Conservation (phyloP, 140 eudicot species). For the Anethum foeniculum region DNA sequence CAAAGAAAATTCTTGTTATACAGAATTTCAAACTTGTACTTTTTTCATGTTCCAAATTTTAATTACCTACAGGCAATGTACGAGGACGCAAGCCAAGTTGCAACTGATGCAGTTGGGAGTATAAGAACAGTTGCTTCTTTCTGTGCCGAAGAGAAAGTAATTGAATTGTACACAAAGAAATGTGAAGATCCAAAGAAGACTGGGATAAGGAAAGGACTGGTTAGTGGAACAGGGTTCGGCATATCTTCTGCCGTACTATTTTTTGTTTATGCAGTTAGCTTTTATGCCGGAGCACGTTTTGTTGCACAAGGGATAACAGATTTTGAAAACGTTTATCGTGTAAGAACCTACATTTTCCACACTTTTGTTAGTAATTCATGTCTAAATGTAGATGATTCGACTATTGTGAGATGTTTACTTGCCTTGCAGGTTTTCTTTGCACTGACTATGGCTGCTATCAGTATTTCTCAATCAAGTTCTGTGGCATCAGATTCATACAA, state of each 20-base stretch:
- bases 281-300: slow-evolving; percentile 78
- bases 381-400: not conserved
- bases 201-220: slow-evolving; percentile 68
- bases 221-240: slow-evolving; percentile 85
- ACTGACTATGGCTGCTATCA: slow-evolving; percentile 70
- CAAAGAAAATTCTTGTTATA: not conserved
- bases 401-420: not conserved
- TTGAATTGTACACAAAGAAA: slow-evolving; percentile 50
- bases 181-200: slow-evolving; percentile 67
- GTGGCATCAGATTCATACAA: slow-evolving; percentile 72
- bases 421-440: slow-evolving; percentile 77
- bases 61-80: slow-evolving; percentile 44
- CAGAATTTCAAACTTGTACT: not conserved
- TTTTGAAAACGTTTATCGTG: slow-evolving; percentile 53
- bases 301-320: slow-evolving; percentile 59
- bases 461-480: slow-evolving; percentile 83
- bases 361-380: not conserved
- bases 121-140: slow-evolving; percentile 89
- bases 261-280: slow-evolving; percentile 60
- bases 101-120: slow-evolving; percentile 90
- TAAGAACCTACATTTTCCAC: slow-evolving; percentile 23
- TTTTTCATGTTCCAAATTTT: not conserved
- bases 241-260: slow-evolving; percentile 46
- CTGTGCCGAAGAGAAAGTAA: slow-evolving; percentile 85
- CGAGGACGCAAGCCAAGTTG: slow-evolving; percentile 94